Conservation (phyloP, 176 grass and related monocot genomes). For the Chloris gayana region DNA sequence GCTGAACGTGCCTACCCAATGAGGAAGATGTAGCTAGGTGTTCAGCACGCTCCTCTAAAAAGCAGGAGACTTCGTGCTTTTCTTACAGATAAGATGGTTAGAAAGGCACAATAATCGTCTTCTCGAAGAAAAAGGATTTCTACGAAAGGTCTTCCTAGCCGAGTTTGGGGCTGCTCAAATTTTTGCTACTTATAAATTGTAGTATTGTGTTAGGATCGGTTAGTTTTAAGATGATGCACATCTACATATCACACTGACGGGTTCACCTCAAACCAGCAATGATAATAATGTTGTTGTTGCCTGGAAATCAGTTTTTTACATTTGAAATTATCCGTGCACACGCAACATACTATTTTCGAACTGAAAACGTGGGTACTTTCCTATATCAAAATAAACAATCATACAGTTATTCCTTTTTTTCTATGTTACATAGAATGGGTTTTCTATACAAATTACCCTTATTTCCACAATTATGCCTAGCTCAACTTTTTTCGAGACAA, state of each 20-base stretch:
- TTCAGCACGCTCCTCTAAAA: background rate
- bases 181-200: no score
- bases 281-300: no score
- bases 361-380: no score
- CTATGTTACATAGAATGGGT: background rate
- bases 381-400: background rate
- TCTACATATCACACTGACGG: no score
- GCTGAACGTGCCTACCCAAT: background rate
- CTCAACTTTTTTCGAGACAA: no score
- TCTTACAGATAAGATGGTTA: background rate
- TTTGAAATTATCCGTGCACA: no score
- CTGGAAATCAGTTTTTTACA: no score
- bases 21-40: background rate
- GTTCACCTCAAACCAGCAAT: no score
- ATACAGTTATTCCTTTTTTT: background rate
- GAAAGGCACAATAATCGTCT: background rate
- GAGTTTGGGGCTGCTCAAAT: background rate
- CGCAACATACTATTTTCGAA: no score
- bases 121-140: background rate
- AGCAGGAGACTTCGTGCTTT: constrained; percentile 8
- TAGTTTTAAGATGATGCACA: no score
- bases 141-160: background rate
- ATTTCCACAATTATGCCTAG: no score
- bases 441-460: background rate
- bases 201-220: no score